Base-by-base conservation (phyloP, 805 yeast genomes). In the Candida alai region DNA sequence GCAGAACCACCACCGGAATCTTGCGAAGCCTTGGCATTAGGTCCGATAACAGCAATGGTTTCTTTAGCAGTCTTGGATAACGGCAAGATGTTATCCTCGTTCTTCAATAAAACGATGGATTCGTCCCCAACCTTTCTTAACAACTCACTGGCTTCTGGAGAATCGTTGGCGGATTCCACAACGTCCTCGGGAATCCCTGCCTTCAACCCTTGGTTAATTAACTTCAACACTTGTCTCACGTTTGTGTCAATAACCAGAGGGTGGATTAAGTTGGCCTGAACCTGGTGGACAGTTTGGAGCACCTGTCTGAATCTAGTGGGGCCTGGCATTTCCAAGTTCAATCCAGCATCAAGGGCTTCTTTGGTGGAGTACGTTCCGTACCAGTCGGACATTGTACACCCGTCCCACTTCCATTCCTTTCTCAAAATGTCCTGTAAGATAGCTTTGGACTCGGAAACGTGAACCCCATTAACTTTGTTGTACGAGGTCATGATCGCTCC, bases 321-420 rank as follows among this genome's bases (percentile, higher is more conserved):
- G 23, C 84, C 85, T 1, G 85, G 85, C 81, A 76, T 76, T 52
- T 79, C 85, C 45, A 79, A 58, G 48, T 77, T 80, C 36, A 79
- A 57, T 6, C 84, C 84, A 22, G 74, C 74, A 25, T 68, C 63
- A 30, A 78, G 50, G 10, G 79, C 46, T 27, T 63, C 68, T 27
- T 59, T 61, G 23, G 58, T 56, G 11, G 78, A 63, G 51, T 72
- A 76, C 7, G 68, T 64, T 17, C 84, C 85, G 48, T 48, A 71
- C 84, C 84, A 78, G 54, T 78, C 85, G 19, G 79, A 71, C 77
- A 79, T 75, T 22, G 69, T 51, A 24, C 70, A 51, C 28, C 84
- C 84, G 6, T 70, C 59, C 57, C 65, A 78, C 4, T 62, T 58
- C 81, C 81, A 78, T 49, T 78, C 83, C 2, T 61, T 49, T 36